Conservation (phyloP, 1,139 yeast genomes). For the Geotrichum histeridarum region DNA sequence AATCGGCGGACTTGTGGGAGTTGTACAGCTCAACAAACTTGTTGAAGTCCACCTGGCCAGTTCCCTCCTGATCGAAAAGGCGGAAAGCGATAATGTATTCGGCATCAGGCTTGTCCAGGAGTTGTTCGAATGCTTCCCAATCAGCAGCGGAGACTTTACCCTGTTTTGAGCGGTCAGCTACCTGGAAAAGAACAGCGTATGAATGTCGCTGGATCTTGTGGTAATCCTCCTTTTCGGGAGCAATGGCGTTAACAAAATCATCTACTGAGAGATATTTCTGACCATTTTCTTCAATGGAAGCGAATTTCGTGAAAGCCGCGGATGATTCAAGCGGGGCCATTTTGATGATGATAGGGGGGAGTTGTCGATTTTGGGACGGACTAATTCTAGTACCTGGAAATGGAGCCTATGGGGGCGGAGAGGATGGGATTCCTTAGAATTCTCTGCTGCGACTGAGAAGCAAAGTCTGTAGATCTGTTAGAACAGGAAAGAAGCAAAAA, state of each 20-base stretch:
- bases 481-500: not conserved
- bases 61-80: conserved; percentile 40
- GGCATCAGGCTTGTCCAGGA: conserved; percentile 44
- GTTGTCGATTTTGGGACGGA: not conserved
- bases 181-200: conserved; percentile 42
- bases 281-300: conserved; percentile 31
- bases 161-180: conserved; percentile 38
- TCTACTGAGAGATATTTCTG: conserved; percentile 46
- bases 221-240: conserved; percentile 43
- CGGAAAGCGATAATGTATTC: conserved; percentile 45
- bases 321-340: conserved; percentile 17
- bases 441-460: not conserved
- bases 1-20: conserved; percentile 35
- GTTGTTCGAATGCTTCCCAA: conserved; percentile 40
- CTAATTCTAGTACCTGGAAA: no score
- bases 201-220: conserved; percentile 41
- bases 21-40: conserved; percentile 40
- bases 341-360: not conserved
- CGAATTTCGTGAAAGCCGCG: conserved; percentile 14
- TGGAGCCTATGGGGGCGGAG: no score
- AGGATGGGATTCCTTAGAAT: not conserved
- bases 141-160: conserved; percentile 40
- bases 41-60: conserved; percentile 40
- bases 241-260: conserved; percentile 42
- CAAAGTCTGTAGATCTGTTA: not conserved